Conservation (phyloP, 2,329 filamentous ascomycete genomes). For the Cadophora malorum region DNA sequence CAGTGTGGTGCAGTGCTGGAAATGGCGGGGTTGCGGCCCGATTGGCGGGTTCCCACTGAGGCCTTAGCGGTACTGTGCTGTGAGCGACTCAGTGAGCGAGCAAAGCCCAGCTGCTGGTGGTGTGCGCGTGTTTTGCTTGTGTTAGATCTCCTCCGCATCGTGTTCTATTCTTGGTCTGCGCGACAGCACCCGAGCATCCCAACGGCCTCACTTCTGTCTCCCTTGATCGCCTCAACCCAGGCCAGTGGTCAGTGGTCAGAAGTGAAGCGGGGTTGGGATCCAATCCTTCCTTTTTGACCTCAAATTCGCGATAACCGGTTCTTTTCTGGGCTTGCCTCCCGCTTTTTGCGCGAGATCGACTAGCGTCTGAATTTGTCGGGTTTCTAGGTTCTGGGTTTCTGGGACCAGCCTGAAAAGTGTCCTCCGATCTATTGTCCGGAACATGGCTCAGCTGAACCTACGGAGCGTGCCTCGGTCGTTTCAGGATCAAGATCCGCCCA, state of each 20-base stretch:
- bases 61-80: conserved; percentile 11
- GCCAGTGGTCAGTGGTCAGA: not conserved
- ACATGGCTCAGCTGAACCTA: not conserved
- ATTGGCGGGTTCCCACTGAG: conserved; percentile 31
- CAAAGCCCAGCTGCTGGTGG: not conserved
- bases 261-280: not conserved
- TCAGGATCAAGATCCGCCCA: not conserved
- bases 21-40: conserved; percentile 35
- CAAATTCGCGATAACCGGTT: not conserved
- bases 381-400: conserved; percentile 4
- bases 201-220: not conserved
- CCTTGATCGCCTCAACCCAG: not conserved
- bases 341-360: conserved; percentile 3
- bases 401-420: not conserved
- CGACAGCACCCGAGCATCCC: not conserved
- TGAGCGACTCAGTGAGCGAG: not conserved
- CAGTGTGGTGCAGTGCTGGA: not conserved
- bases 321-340: not conserved
- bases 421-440: not conserved
- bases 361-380: not conserved
- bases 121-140: conserved; percentile 9
- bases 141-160: conserved; percentile 6
- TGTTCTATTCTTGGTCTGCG: conserved; percentile 13
- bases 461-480: conserved; percentile 4
- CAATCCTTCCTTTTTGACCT: conserved; percentile 10